Evolutionary conservation across 805 yeast genomes (phyloP).

Genomic region (Pichia kluyveri): DNA sequence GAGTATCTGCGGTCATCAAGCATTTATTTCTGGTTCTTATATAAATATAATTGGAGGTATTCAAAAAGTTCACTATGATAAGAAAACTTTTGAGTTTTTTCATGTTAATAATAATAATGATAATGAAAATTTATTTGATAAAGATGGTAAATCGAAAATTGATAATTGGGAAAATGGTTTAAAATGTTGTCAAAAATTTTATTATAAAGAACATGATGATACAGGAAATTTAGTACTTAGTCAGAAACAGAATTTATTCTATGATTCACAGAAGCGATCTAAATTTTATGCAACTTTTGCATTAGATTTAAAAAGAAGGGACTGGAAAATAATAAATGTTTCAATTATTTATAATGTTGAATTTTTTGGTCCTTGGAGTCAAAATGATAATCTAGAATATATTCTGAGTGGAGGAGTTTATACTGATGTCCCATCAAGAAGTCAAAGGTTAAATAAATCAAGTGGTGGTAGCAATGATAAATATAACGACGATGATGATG

Average conservation of each 20-base stretch:
- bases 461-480: neutral
- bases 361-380: conserved; percentile 5
- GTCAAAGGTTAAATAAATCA: neutral
- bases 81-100: neutral
- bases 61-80: conserved; percentile 10
- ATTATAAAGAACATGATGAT: conserved; percentile 1
- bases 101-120: neutral
- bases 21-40: conserved; percentile 12
- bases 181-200: neutral
- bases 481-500: neutral
- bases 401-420: conserved; percentile 3
- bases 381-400: neutral
- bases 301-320: neutral
- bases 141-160: neutral
- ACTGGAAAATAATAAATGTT: neutral
- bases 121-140: neutral
- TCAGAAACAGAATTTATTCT: neutral
- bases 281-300: neutral
- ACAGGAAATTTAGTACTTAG: neutral
- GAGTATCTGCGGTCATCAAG: conserved; percentile 22
- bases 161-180: conserved; percentile 1
- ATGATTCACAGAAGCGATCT: neutral
- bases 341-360: neutral
- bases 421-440: neutral
- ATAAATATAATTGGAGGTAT: conserved; percentile 21